Base-by-base conservation (phyloP, 2,329 filamentous ascomycete genomes). In the Pseudogymnoascus sp. region DNA sequence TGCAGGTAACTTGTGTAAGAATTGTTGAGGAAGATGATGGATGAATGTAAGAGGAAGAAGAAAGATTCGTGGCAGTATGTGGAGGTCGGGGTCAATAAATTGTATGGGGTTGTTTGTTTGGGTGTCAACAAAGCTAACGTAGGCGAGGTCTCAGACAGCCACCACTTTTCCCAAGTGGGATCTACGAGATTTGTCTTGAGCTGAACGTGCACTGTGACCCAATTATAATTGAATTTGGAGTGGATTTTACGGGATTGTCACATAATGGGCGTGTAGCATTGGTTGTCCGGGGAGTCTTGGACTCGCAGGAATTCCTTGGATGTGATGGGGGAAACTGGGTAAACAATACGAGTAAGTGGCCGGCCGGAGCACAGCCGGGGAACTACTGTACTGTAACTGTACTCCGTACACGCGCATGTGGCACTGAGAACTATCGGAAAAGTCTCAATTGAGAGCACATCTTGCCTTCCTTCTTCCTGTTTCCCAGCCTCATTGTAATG, bases 41-140 rank as follows among this genome's bases (percentile, higher is more conserved):
- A 60, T 13, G 55, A 31, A 37, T 33, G 58, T 59, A 61, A 33
- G 61, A 60, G 33, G 33, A 39, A 52, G 48, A 61, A 58, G 60
- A 61, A 59, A 52, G 36, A 61, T 60, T 60, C 59, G 59, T 60
- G 59, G 59, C 59, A 45, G 59, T 10, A 35, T 37, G 58, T 40
- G 58, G 58, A 59, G 58, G 58, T 59, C 33, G 58, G 25, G 40
- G 59, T 59, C 58, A 59, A 59, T 59, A 59, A 59, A 59, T 59
- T 59, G 58, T 37, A 59, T 59, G 58, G 35, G 25, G 37, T 40
- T 40, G 21, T 59, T 59, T 59, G 58, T 59, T 59, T 59, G 58
- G 58, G 58, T 59, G 58, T 59, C 58, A 59, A 59, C 58, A 59
- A 59, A 59, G 58, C 58, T 59, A 59, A n/a, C 35, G 58, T 59